phyloP scores from a whole-genome alignment of 2,329 filamentous ascomycete genomes.

The Hirsutella minnesotensis region DNA sequence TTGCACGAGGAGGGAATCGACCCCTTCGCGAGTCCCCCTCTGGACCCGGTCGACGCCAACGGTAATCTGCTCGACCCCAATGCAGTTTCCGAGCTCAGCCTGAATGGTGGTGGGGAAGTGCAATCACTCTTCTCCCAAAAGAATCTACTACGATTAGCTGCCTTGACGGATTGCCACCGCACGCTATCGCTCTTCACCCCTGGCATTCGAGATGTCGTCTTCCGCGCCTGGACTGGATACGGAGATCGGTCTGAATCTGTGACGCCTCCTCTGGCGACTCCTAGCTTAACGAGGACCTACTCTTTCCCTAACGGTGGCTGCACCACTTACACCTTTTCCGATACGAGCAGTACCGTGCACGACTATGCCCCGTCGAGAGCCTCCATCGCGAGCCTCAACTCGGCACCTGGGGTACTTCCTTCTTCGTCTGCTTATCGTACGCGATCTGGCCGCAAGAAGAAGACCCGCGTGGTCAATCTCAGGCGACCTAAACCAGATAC shows the following conservation, averaged over 20 bases:
- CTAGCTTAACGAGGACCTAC: slow-evolving; percentile 48
- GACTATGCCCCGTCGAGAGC: slow-evolving; percentile 56
- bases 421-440: slow-evolving; percentile 51
- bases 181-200: slow-evolving; percentile 88
- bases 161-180: slow-evolving; percentile 76
- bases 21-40: slow-evolving; percentile 68
- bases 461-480: slow-evolving; percentile 72
- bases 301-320: slow-evolving; percentile 46
- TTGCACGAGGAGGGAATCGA: slow-evolving; percentile 55
- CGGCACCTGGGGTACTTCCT: slow-evolving; percentile 49
- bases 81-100: slow-evolving; percentile 62
- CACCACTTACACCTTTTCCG: slow-evolving; percentile 64
- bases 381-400: slow-evolving; percentile 50
- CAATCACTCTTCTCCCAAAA: slow-evolving; percentile 93
- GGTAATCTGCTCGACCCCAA: slow-evolving; percentile 66
- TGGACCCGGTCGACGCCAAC: slow-evolving; percentile 70
- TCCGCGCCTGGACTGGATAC: slow-evolving; percentile 80
- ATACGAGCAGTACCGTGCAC: slow-evolving; percentile 52
- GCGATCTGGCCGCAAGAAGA: slow-evolving; percentile 61
- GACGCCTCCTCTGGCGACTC: slow-evolving; percentile 34
- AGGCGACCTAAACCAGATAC: slow-evolving; percentile 47
- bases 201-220: slow-evolving; percentile 79
- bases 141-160: slow-evolving; percentile 73
- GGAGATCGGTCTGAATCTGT: slow-evolving; percentile 55
- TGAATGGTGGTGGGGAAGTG: slow-evolving; percentile 70